A percentile compares a stretch with the other conserved stretches of the same genome.
Conservation (phyloP, 1,284 basidiomycete genomes). For the Pterula multifida region DNA sequence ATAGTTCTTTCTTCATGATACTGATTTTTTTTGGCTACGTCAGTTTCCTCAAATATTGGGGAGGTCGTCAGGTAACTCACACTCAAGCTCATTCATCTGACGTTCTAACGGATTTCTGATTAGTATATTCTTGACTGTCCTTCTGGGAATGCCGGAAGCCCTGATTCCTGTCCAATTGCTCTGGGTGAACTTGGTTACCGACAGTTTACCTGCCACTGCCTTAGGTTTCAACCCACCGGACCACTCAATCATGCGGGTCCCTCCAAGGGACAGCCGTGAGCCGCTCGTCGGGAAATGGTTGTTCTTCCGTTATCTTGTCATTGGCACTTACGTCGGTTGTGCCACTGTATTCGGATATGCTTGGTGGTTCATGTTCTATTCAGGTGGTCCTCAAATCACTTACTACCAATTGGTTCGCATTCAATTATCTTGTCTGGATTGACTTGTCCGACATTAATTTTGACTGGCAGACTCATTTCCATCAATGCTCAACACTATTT, state of each 20-base stretch:
- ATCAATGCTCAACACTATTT: conserved; percentile 76
- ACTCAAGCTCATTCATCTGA: neutral
- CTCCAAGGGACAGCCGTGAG: conserved; percentile 80
- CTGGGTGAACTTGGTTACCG: conserved; percentile 94
- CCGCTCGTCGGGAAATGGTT: conserved; percentile 89
- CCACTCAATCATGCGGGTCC: conserved; percentile 90
- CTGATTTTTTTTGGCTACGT: conserved; percentile 20
- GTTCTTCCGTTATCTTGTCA: conserved; percentile 90
- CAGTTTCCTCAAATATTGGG: conserved; percentile 96
- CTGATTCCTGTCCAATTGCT: conserved; percentile 95
- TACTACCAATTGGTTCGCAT: conserved; percentile 87
- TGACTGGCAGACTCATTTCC: conserved; percentile 74
- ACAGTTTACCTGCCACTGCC: conserved; percentile 95
- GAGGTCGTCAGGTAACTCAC: conserved; percentile 74
- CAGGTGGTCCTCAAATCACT: conserved; percentile 83
- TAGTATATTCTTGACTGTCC: conserved; percentile 92
- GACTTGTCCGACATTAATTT: too few species aligned
- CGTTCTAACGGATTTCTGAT: conserved; percentile 10
- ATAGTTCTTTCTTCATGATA: conserved; percentile 23
- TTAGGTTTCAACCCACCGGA: conserved; percentile 97
- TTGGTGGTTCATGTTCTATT: conserved; percentile 97
- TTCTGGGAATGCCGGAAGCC: conserved; percentile 97
- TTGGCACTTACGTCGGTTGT: conserved; percentile 88
- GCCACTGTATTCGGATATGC: conserved; percentile 96
- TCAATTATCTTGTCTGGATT: conserved; percentile 13